Evolutionary conservation across 192 early-diverging fungal species (phyloP).

Genomic region (Helicostylum pulchrum): DNA sequence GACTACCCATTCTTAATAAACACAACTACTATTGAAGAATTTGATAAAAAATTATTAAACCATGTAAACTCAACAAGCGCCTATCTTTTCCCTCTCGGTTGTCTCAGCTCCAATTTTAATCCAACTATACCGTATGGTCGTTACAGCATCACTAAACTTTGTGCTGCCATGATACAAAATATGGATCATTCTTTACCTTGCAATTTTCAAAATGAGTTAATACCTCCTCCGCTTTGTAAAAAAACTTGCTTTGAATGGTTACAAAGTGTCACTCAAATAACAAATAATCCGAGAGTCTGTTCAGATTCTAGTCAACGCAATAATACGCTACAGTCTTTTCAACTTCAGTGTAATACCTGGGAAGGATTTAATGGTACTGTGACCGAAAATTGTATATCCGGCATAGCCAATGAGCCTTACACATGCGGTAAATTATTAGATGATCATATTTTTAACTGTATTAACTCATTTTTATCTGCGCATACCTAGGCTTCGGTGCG

Average conservation of each 20-base stretch:
- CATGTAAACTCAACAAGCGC: constrained; percentile 17
- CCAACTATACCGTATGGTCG: constrained; percentile 24
- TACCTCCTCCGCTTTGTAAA: constrained; percentile 27
- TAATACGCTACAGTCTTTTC: neutral
- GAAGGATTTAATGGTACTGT: constrained; percentile 21
- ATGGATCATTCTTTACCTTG: constrained; percentile 16
- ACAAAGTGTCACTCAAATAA: constrained; percentile 4
- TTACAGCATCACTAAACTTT: constrained; percentile 20
- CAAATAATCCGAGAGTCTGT: neutral
- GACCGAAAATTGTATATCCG: constrained; percentile 17
- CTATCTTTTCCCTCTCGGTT: constrained; percentile 19
- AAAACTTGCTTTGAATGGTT: constrained; percentile 20
- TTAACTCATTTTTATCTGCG: too few relatives aligned
- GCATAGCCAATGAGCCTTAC: constrained; percentile 28
- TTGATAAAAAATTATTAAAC: constrained; percentile 12
- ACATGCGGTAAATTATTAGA: constrained; percentile 20
- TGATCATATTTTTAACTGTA: neutral
- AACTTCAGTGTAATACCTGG: constrained; percentile 10
- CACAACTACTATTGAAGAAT: constrained; percentile 18
- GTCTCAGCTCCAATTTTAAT: constrained; percentile 20
- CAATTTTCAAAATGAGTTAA: constrained; percentile 14
- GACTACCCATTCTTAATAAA: constrained; percentile 15
- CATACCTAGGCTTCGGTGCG: constrained; percentile 9
- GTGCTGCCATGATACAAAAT: constrained; percentile 22
- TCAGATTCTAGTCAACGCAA: neutral